These are phyloP conservation scores for Neostapfia colusana DNA, from an alignment of 176 grass and related monocot genomes.

Conservation along the genomic window DNA sequence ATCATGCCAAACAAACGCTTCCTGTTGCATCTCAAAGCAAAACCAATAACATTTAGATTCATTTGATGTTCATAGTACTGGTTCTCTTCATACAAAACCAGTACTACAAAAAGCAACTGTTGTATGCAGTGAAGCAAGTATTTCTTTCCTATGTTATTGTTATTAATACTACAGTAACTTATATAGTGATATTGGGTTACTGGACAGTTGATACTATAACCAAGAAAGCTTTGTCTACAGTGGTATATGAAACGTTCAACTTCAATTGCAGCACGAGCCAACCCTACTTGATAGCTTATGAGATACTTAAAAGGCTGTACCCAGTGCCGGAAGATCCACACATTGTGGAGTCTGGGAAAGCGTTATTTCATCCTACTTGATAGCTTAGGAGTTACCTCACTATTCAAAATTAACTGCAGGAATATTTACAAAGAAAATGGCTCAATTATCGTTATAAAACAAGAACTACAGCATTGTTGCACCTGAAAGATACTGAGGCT, in stretches of 20 bases:
- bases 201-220: background rate
- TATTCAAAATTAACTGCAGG: background rate
- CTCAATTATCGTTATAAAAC: background rate
- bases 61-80: background rate
- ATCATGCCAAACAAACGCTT: slow-evolving; percentile 92
- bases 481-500: background rate
- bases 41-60: slow-evolving; percentile 10
- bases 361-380: background rate
- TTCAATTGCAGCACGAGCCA: background rate
- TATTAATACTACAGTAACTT: slow-evolving; percentile 6
- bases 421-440: background rate
- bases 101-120: background rate
- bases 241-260: background rate
- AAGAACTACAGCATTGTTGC: slow-evolving; percentile 9
- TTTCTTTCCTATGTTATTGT: background rate
- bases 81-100: background rate
- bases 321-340: no score
- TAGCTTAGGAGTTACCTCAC: background rate
- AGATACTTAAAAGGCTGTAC: no score
- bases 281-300: background rate
- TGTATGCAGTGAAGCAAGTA: background rate
- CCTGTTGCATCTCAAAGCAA: slow-evolving; percentile 47
- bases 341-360: no score
- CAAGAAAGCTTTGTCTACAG: background rate
- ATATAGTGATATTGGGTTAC: background rate